These are phyloP conservation scores for Gamarada debralockiae DNA, from an alignment of 495 filamentous ascomycete genomes.

Conservation along the genomic window DNA sequence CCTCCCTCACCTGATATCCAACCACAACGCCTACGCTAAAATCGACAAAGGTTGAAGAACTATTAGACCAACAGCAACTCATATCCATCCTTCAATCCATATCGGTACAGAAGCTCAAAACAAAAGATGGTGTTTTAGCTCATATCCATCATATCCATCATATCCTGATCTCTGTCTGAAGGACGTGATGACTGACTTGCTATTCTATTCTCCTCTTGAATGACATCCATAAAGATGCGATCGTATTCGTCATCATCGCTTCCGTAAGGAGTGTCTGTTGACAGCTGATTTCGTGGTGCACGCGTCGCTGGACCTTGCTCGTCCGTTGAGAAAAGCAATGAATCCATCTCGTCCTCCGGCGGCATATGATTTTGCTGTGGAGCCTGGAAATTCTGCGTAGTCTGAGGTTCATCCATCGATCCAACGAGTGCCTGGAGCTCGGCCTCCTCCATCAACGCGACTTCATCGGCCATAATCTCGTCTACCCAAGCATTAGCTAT, in stretches of 20 bases:
- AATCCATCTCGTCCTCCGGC: not conserved
- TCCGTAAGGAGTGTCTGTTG: conserved; percentile 20
- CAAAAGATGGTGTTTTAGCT: conserved; percentile 8
- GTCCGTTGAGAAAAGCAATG: not conserved
- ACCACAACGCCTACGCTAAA: conserved; percentile 23
- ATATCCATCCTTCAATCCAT: not conserved
- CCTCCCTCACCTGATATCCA: conserved; percentile 1
- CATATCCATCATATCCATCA: conserved; percentile 24
- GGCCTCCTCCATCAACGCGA: conserved; percentile 49
- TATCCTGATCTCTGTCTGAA: conserved; percentile 11
- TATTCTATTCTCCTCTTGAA: conserved; percentile 31
- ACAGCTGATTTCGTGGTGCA: not conserved
- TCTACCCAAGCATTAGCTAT: conserved; percentile 9
- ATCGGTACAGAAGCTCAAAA: no score
- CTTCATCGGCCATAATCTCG: conserved; percentile 36
- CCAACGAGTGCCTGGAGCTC: conserved; percentile 52
- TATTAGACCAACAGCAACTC: not conserved
- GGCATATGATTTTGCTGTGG: not conserved
- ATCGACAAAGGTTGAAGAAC: not conserved
- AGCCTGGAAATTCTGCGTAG: not conserved
- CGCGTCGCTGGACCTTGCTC: not conserved
- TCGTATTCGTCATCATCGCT: conserved; percentile 51
- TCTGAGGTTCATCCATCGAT: conserved; percentile 3
- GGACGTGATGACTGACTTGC: conserved; percentile 11
- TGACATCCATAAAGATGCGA: conserved; percentile 51